Evolutionary conservation across 2,329 filamentous ascomycete genomes (phyloP).

Genomic region (Aureobasidium pullulans): DNA sequence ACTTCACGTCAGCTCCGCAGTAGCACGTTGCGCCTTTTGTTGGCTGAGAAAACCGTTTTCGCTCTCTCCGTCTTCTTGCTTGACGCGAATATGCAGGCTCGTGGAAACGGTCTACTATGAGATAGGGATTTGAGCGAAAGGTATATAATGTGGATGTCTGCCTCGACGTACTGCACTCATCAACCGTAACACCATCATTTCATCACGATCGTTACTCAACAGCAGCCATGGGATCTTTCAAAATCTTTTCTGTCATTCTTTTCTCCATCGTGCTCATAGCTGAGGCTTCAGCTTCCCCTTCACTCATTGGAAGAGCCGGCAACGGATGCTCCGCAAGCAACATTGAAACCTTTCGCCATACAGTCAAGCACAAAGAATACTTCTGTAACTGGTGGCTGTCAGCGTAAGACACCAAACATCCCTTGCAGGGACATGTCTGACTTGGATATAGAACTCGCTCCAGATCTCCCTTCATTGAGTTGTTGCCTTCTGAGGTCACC

Average conservation of each 20-base stretch:
- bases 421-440: background rate
- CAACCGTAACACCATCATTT: background rate
- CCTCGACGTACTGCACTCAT: background rate
- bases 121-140: background rate
- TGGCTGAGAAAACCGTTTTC: background rate
- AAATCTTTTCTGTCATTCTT: background rate
- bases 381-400: conserved; percentile 1
- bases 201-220: background rate
- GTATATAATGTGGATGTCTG: background rate
- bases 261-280: background rate
- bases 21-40: background rate
- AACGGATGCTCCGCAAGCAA: background rate
- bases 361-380: background rate
- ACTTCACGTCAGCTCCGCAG: background rate
- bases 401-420: background rate
- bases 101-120: background rate
- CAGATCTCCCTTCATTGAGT: background rate
- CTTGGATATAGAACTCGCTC: background rate
- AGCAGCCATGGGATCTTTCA: background rate
- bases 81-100: too few relatives aligned
- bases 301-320: background rate
- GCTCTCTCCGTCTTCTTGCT: background rate
- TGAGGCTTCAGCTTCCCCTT: background rate
- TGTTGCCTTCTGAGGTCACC: background rate
- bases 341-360: background rate